Conservation (phyloP, 257 asterid species). For the Solanum infundibuliforme region DNA sequence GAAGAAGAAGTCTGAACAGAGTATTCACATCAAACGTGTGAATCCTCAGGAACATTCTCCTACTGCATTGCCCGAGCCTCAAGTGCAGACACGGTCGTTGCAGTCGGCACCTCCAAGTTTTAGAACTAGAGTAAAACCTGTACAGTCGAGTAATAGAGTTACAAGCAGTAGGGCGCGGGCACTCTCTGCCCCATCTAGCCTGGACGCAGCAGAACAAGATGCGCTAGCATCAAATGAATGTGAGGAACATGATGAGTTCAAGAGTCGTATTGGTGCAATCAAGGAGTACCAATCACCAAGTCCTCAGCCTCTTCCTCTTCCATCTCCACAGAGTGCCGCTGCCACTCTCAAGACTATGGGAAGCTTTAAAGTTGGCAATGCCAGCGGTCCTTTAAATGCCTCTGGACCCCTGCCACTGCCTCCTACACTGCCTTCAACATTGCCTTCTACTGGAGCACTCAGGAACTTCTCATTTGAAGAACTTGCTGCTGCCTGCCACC, state of each 20-base stretch:
- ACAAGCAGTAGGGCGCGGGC: slow-evolving; percentile 43
- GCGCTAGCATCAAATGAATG: slow-evolving; percentile 35
- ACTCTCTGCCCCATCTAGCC: slow-evolving; percentile 74
- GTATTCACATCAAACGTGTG: slow-evolving; percentile 29
- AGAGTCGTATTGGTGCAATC: slow-evolving; percentile 47
- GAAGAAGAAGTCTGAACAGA: slow-evolving; percentile 60
- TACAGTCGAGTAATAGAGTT: slow-evolving; percentile 21
- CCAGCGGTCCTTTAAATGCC: slow-evolving; percentile 53
- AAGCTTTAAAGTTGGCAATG: slow-evolving; percentile 57
- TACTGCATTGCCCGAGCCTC: slow-evolving; percentile 73
- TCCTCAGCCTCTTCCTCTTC: slow-evolving; percentile 97
- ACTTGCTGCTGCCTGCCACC: slow-evolving; percentile 82
- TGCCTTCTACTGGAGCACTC: slow-evolving; percentile 37
- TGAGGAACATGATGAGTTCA: slow-evolving; percentile 66
- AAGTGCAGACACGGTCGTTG: slow-evolving; percentile 37
- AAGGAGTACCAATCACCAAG: slow-evolving; percentile 55
- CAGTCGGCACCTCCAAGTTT: slow-evolving; percentile 97
- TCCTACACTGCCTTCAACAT: slow-evolving; percentile 41
- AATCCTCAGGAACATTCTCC: slow-evolving; percentile 58
- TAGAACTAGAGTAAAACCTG: slow-evolving; percentile 51
- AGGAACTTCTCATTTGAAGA: slow-evolving; percentile 60
- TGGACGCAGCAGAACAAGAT: slow-evolving; percentile 56
- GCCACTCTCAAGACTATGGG: slow-evolving; percentile 40
- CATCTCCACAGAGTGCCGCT: slow-evolving; percentile 46
- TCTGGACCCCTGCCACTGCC: slow-evolving; percentile 92